Evolutionary conservation across 805 yeast genomes (phyloP).

Genomic region (Candida tammaniensis): DNA sequence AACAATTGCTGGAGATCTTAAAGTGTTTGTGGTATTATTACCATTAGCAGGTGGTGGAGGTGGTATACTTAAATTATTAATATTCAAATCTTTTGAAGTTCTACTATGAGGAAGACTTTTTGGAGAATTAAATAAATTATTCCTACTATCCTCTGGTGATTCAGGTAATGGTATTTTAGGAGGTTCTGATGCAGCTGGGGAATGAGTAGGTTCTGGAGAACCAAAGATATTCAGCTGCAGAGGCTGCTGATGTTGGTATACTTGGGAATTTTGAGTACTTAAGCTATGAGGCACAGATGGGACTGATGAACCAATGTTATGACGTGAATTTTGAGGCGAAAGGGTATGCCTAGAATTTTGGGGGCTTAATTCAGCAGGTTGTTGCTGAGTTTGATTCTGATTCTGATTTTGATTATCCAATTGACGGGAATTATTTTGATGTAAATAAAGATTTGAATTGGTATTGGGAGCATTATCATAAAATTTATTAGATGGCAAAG

Average conservation of each 20-base stretch:
- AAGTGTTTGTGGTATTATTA: background rate
- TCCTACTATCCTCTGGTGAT: slow-evolving; percentile 9
- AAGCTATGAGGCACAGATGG: too few species aligned
- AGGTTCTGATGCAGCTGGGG: slow-evolving; percentile 6
- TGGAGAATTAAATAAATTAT: slow-evolving; percentile 9
- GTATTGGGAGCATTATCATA: background rate
- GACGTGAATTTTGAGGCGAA: slow-evolving; percentile 1
- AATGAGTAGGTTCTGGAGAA: background rate
- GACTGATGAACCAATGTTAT: too few species aligned
- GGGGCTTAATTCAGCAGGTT: slow-evolving; percentile 2
- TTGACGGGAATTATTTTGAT: too few species aligned
- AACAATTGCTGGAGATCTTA: slow-evolving; percentile 13
- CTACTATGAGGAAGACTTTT: slow-evolving; percentile 11
- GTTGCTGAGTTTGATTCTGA: background rate
- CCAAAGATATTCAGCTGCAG: background rate
- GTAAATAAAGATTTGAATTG: too few species aligned
- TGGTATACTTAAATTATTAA: slow-evolving; percentile 9
- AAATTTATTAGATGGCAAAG: background rate
- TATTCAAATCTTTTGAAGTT: slow-evolving; percentile 12
- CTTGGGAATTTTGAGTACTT: too few species aligned
- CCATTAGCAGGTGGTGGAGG: background rate
- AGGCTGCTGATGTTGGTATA: background rate
- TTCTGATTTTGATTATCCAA: too few species aligned
- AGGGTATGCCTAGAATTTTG: slow-evolving; percentile 6
- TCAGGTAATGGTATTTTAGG: slow-evolving; percentile 12